Base-by-base conservation (phyloP, 2,329 filamentous ascomycete genomes). In the Lojkania enalia region DNA sequence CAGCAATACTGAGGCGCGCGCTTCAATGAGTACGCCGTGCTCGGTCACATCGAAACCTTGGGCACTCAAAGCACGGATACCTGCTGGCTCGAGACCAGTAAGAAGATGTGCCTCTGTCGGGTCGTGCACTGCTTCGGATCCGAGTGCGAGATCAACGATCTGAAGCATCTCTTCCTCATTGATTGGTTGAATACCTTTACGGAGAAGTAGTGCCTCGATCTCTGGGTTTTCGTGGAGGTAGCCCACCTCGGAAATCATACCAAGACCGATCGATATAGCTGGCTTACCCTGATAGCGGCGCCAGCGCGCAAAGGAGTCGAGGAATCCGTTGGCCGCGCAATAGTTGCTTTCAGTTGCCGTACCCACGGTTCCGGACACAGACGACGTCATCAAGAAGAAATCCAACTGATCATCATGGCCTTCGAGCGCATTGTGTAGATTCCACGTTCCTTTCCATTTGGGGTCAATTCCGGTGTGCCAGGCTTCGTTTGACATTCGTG, bases 261-360 rank as follows among this genome's bases (percentile, higher is more conserved):
- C 64, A 2, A 71, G 53, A 14, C 59, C 61, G 49, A 51, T 18
- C 5, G 44, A 75, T 70, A 11, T 9, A 18, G 74, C 76, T 2
- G 73, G 66, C 1, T 63, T 51, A n/a, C 55, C 52, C 2, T 36
- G 44, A 3, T 20, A 14, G 6, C 29, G 39, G 1, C 63, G 52
- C 27, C 56, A 60, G 3, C 49, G 40, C 1, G 42, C 51, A 19
- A 67, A 60, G 1, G 52, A 35, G 30, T 63, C 61, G 5, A 63
- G 60, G 49, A 61, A 67, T 1, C 51, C 47, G 47, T 78, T 78
- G 2, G 71, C 75, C 0, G 74, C 72, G 0, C 63, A 56, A 46
- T 81, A 81, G 49, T 72, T 75, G 2, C 66, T 51, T 50, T 81
- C 77, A 0, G 66, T 71, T 12, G 20, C 32, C 5, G 64, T 58